Evolutionary conservation across 371 early-diverging fungal species (phyloP).

Genomic region (Basidiobolus meristosporus): DNA sequence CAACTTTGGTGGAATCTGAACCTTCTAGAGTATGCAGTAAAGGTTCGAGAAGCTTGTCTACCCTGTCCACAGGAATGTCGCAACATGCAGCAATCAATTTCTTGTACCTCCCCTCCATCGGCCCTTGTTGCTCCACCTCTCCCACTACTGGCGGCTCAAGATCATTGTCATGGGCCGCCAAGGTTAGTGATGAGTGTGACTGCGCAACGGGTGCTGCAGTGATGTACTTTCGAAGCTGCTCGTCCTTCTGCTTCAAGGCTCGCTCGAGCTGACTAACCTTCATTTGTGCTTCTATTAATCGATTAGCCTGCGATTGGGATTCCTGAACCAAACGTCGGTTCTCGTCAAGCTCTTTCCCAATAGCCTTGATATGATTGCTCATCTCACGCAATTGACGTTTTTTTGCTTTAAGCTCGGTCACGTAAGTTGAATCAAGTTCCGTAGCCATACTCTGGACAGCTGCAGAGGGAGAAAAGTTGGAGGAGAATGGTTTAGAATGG

Average conservation of each 20-base stretch:
- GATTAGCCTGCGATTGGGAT: no score
- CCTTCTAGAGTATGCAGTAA: no score
- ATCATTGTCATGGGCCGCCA: constrained; percentile 22
- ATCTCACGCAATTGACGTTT: constrained; percentile 41
- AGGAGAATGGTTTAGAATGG: no score
- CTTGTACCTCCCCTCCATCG: constrained; percentile 32
- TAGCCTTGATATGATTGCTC: constrained; percentile 32
- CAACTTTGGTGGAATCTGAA: no score
- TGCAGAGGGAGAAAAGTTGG: constrained; percentile 6
- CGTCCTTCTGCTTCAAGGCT: no score
- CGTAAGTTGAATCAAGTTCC: constrained; percentile 39
- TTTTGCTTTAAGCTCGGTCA: constrained; percentile 32
- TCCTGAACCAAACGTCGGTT: constrained; percentile 35
- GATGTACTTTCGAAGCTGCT: no score
- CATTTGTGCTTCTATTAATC: no score
- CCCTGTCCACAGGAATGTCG: constrained; percentile 35
- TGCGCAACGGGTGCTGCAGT: no score
- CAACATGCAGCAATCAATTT: constrained; percentile 61
- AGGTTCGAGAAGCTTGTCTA: constrained; percentile 42
- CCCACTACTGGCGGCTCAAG: constrained; percentile 16
- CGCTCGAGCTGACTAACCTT: no score
- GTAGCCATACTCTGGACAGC: constrained; percentile 50
- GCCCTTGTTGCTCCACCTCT: constrained; percentile 10
- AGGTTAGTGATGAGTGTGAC: no score
- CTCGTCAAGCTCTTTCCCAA: constrained; percentile 34